Evolutionary conservation across 106 monocot species (phyloP).

Genomic region (Platanthera zijinensis): DNA sequence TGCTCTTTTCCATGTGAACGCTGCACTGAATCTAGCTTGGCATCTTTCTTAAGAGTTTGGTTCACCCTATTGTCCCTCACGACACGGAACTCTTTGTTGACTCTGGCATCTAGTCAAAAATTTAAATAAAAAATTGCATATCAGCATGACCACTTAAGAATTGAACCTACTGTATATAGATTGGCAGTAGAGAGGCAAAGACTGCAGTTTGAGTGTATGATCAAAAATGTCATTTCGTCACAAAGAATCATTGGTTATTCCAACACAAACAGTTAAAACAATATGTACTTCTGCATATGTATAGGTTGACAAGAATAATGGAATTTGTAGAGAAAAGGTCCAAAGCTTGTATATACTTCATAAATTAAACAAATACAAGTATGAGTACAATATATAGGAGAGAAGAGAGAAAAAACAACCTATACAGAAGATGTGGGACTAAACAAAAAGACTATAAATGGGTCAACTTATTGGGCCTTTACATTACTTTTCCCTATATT

Average conservation of each 20-base stretch:
- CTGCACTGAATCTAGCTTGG: conserved; percentile 17
- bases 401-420: too few relatives aligned
- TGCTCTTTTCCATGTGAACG: conserved; percentile 19
- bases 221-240: too few relatives aligned
- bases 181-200: background rate
- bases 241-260: too few relatives aligned
- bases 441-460: too few relatives aligned
- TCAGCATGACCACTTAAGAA: background rate
- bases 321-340: too few relatives aligned
- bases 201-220: background rate
- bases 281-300: background rate
- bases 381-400: too few relatives aligned
- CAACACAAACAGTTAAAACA: background rate
- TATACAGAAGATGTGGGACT: too few relatives aligned
- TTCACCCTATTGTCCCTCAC: conserved; percentile 59
- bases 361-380: too few relatives aligned
- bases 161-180: background rate
- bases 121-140: conserved; percentile 1
- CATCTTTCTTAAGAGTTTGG: conserved; percentile 18
- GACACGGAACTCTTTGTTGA: conserved; percentile 42
- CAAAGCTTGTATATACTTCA: too few relatives aligned
- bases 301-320: background rate
- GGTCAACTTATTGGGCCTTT: too few relatives aligned
- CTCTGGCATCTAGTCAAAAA: conserved; percentile 27
- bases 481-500: too few relatives aligned